Evolutionary conservation across 257 asterid genomes (phyloP).

Genomic region (Coffea eugenioides): DNA sequence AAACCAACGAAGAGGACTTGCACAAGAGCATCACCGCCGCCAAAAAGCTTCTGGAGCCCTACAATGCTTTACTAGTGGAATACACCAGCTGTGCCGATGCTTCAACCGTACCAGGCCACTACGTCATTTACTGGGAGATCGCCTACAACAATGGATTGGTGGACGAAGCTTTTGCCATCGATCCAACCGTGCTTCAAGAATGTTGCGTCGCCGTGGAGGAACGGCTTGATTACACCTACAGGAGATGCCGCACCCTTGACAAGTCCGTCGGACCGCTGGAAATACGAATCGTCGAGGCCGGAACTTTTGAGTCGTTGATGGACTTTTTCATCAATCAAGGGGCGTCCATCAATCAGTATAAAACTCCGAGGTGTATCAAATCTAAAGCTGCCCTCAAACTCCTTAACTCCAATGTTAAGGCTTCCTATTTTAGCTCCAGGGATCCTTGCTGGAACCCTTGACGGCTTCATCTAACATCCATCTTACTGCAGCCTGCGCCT

Average conservation of each 20-base stretch:
- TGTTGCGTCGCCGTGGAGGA: slow-evolving; percentile 72
- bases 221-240: slow-evolving; percentile 59
- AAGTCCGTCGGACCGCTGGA: slow-evolving; percentile 67
- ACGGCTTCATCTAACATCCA: slow-evolving; percentile 10
- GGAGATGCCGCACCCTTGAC: slow-evolving; percentile 65
- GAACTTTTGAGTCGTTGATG: slow-evolving; percentile 72
- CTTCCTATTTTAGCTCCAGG: slow-evolving; percentile 58
- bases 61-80: slow-evolving; percentile 57
- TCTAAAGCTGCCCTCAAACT: slow-evolving; percentile 57
- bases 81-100: slow-evolving; percentile 79
- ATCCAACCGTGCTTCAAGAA: slow-evolving; percentile 40
- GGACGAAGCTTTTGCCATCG: slow-evolving; percentile 24
- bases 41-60: slow-evolving; percentile 49
- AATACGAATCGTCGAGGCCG: slow-evolving; percentile 58
- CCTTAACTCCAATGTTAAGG: slow-evolving; percentile 55
- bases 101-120: slow-evolving; percentile 74
- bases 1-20: slow-evolving; percentile 69
- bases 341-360: slow-evolving; percentile 74
- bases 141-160: slow-evolving; percentile 24
- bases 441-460: slow-evolving; percentile 69
- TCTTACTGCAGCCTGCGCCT: neutral
- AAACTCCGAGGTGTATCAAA: slow-evolving; percentile 70
- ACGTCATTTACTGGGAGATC: slow-evolving; percentile 78
- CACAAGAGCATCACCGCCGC: slow-evolving; percentile 68
- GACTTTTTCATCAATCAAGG: slow-evolving; percentile 62